Percentiles rank a stretch among this genome's conserved stretches.
Evolutionary conservation across 176 grass and related monocot genomes (phyloP).

Genomic region (Cymbopogon citratus): DNA sequence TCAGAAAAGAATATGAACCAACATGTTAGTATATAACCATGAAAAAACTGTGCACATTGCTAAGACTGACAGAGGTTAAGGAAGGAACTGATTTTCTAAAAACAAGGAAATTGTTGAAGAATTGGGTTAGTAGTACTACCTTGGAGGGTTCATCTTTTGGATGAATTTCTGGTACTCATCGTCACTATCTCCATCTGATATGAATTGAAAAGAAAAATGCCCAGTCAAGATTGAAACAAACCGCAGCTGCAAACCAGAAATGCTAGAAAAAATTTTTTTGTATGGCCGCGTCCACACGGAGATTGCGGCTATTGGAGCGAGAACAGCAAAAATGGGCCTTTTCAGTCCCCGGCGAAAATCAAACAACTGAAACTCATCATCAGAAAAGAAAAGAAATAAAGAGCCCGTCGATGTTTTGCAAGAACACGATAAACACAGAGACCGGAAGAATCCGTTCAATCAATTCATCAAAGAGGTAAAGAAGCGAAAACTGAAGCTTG

Average conservation of each 20-base stretch:
- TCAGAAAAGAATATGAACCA: too few species aligned
- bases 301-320: not conserved
- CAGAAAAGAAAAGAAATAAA: not conserved
- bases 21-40: too few species aligned
- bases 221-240: not conserved
- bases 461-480: not conserved
- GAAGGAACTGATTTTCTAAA: too few species aligned
- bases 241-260: not conserved
- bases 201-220: not conserved
- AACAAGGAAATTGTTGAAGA: too few species aligned
- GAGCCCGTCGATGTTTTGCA: conserved; percentile 15
- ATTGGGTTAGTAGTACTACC: too few species aligned
- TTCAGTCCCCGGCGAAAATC: not conserved
- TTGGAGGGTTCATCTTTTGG: conserved; percentile 88
- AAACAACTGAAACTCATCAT: not conserved
- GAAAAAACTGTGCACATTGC: too few species aligned
- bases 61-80: too few species aligned
- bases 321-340: not conserved
- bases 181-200: conserved; percentile 60
- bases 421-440: conserved; percentile 11
- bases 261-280: not conserved
- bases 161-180: conserved; percentile 96
- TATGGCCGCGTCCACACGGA: not conserved
- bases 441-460: not conserved
- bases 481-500: not conserved